Evolutionary conservation across 345 rosid species (phyloP), one percentile per base, ranked within the genome.

Genomic region (Pseudoturritis turrita): DNA sequence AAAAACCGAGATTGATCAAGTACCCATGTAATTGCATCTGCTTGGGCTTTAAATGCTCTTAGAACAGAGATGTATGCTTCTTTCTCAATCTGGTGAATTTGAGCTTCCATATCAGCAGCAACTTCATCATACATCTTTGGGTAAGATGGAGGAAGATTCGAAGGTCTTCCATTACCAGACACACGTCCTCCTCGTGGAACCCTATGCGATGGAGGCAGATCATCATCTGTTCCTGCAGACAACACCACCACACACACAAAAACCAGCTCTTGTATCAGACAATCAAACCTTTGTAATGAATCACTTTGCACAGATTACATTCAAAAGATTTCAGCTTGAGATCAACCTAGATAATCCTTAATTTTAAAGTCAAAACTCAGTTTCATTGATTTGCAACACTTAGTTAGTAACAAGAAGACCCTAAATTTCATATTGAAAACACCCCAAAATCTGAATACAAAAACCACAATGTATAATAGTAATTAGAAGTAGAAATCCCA

Each of bases 11-110:
- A 63, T 47, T 13, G 35, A 45, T 69, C n/a, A 45, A 63, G 66
- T 88, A 89, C 98, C 98, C 98, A 92, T 72, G 98, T 78, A 72
- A 92, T 89, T 60, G 94, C 98, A 84, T 92, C 98, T 78, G 90
- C 88, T 77, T 92, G 98, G 31, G 96, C 98, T 85, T 88, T 89
- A 86, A 92, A 89, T 53, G 96, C 98, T 81, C 94, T 84, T 39
- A 92, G 79, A 81, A 89, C 81, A 50, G 98, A 71, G 54, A 82
- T 77, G 78, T 92, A 92, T 17, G 92, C 96, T 83, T 92, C 98
- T 65, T 85, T 86, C 83, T 92, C 98, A 56, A 92, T 84, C 46
- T 86, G 86, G 79, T 92, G 96, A 82, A 92, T 88, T 62, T 89
- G 92, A 72, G 84, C 75, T 83, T 89, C 96, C 98, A 92, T 92